A percentile compares a stretch with the other conserved stretches of the same genome.
Evolutionary conservation across 495 filamentous ascomycete genomes (phyloP).

Genomic region (Lophiotrema nucula): DNA sequence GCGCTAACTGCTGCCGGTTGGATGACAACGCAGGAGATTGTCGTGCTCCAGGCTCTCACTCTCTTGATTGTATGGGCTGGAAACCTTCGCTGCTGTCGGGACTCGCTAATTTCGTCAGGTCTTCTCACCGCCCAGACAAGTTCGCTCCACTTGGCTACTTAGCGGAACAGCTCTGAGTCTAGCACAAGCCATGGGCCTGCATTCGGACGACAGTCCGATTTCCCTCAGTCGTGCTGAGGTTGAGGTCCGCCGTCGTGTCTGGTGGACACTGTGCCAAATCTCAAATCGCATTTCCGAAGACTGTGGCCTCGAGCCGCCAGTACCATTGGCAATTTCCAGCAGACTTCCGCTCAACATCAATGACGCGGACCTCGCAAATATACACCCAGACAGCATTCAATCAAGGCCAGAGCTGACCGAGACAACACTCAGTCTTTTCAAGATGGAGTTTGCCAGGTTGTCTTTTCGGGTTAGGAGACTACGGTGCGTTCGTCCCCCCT

Average conservation of each 20-base stretch:
- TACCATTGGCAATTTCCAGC: conserved; percentile 7
- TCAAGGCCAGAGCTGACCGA: background rate
- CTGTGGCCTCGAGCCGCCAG: conserved; percentile 20
- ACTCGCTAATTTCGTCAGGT: no score
- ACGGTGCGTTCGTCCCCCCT: no score
- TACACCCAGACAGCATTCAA: background rate
- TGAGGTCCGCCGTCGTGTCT: conserved; percentile 24
- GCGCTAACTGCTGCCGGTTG: conserved; percentile 6
- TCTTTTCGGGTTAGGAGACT: background rate
- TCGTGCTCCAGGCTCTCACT: conserved; percentile 15
- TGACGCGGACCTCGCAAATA: conserved; percentile 25
- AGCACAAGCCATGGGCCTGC: conserved; percentile 25
- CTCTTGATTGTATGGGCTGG: conserved; percentile 14
- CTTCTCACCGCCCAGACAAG: conserved; percentile 1
- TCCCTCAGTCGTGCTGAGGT: background rate
- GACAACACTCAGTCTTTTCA: background rate
- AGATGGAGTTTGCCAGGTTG: background rate
- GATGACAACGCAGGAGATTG: conserved; percentile 19
- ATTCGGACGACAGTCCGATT: conserved; percentile 10
- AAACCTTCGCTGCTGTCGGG: background rate
- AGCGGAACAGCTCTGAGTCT: conserved; percentile 17
- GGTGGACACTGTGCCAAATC: conserved; percentile 24
- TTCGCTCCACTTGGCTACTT: conserved; percentile 20
- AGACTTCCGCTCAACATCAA: conserved; percentile 21
- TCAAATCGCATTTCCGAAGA: conserved; percentile 13